Evolutionary conservation across 2,329 filamentous ascomycete species (phyloP).

Genomic region (Venturia oleaginea): DNA sequence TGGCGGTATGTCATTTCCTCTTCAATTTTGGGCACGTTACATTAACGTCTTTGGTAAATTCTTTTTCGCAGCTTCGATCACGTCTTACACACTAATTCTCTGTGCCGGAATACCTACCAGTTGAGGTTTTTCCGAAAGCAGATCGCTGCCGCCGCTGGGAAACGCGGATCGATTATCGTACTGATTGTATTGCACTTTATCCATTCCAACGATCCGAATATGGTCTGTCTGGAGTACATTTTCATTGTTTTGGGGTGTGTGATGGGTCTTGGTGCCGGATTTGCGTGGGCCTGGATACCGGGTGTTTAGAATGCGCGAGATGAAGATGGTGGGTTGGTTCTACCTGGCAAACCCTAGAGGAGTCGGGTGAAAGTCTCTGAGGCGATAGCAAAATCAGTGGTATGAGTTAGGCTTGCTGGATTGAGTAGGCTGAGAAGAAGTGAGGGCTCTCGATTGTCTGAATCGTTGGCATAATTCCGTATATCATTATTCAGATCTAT

Average conservation of each 20-base stretch:
- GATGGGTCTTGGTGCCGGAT: conserved; percentile 15
- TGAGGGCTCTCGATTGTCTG: background rate
- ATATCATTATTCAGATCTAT: background rate
- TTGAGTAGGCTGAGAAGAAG: background rate
- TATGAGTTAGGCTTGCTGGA: background rate
- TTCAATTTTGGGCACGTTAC: too few relatives aligned
- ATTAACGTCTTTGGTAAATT: too few relatives aligned
- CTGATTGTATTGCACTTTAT: conserved; percentile 28
- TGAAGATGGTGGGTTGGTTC: conserved; percentile 8
- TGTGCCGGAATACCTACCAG: too few relatives aligned
- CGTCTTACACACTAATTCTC: too few relatives aligned
- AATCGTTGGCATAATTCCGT: background rate
- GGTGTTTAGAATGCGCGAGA: conserved; percentile 13
- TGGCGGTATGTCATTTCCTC: conserved; percentile 1
- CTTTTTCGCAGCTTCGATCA: too few relatives aligned
- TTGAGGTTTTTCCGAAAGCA: too few relatives aligned
- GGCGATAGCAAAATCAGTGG: background rate
- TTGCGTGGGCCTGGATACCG: conserved; percentile 17
- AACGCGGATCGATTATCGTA: conserved; percentile 43
- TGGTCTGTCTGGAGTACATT: conserved; percentile 1
- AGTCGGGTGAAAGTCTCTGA: conserved; percentile 2
- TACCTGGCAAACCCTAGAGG: conserved; percentile 14
- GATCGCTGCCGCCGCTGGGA: conserved; percentile 42
- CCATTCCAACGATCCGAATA: background rate
- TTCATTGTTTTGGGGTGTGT: conserved; percentile 16